Evolutionary conservation across 1,284 basidiomycete genomes (phyloP).

Genomic region (Golubevia sp.): DNA sequence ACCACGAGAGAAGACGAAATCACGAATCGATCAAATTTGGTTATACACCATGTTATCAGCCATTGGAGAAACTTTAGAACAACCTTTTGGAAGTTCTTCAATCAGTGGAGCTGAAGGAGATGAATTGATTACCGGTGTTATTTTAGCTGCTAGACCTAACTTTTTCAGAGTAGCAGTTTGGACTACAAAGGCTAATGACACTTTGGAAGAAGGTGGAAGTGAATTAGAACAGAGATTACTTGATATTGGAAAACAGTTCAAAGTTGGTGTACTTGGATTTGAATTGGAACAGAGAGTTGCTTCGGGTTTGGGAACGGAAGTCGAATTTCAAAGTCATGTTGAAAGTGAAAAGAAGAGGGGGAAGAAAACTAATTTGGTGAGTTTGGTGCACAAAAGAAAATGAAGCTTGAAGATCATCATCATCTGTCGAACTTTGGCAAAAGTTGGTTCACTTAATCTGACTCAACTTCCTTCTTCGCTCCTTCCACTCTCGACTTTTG

Average conservation of each 20-base stretch:
- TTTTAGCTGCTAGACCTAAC: slow-evolving; percentile 55
- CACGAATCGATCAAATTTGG: slow-evolving; percentile 91
- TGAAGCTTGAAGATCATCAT: too few relatives aligned
- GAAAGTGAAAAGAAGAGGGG: slow-evolving; percentile 58
- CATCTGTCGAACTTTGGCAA: too few relatives aligned
- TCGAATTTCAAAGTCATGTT: slow-evolving; percentile 10
- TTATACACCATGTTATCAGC: slow-evolving; percentile 74
- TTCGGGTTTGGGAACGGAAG: slow-evolving; percentile 16
- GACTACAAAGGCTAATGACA: slow-evolving; percentile 51
- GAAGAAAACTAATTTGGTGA: slow-evolving; percentile 32
- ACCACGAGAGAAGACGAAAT: slow-evolving; percentile 88
- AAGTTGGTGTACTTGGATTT: slow-evolving; percentile 54
- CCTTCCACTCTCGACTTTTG: too few relatives aligned
- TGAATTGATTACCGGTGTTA: slow-evolving; percentile 55
- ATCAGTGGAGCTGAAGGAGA: slow-evolving; percentile 6
- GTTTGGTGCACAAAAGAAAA: too few relatives aligned
- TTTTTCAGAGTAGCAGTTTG: slow-evolving; percentile 58
- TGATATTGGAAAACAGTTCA: slow-evolving; percentile 56
- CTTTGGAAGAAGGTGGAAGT: slow-evolving; percentile 18
- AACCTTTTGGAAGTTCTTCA: slow-evolving; percentile 24
- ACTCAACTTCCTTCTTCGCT: too few relatives aligned
- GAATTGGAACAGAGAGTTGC: slow-evolving; percentile 51
- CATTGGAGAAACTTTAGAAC: slow-evolving; percentile 58
- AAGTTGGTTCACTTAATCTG: too few relatives aligned
- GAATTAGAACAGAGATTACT: slow-evolving; percentile 25